Evolutionary conservation across 805 yeast species (phyloP).

Genomic region (Torulaspora delbrueckii): DNA sequence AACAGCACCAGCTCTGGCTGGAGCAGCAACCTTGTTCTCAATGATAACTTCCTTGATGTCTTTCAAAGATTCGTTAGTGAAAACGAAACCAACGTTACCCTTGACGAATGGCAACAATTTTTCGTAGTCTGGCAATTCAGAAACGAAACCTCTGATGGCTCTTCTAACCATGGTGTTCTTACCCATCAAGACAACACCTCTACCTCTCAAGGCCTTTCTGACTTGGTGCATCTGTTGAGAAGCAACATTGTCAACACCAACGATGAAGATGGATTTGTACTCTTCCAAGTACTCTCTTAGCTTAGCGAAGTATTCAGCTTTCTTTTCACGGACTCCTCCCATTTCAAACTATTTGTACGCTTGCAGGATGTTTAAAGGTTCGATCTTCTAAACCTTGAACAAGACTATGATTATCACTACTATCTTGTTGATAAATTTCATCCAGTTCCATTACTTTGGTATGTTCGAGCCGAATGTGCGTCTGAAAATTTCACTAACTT

Average conservation of each 20-base stretch:
- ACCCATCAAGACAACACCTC: slow-evolving; percentile 97
- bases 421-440: background rate
- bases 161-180: slow-evolving; percentile 99
- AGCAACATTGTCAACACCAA: slow-evolving; percentile 99
- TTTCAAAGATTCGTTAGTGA: slow-evolving; percentile 96
- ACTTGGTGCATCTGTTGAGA: slow-evolving; percentile 99
- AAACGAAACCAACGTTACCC: slow-evolving; percentile 99
- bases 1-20: slow-evolving; percentile 99
- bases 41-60: slow-evolving; percentile 81
- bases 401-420: background rate
- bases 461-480: background rate
- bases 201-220: slow-evolving; percentile 94
- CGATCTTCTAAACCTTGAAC: slow-evolving; percentile 1
- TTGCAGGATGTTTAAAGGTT: slow-evolving; percentile 82
- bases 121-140: slow-evolving; percentile 95
- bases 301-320: slow-evolving; percentile 90
- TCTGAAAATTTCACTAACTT: too few species aligned
- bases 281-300: slow-evolving; percentile 93
- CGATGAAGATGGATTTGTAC: slow-evolving; percentile 97
- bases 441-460: background rate
- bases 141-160: slow-evolving; percentile 93
- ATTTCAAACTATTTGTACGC: slow-evolving; percentile 67
- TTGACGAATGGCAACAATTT: slow-evolving; percentile 88
- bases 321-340: slow-evolving; percentile 99
- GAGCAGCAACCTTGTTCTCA: slow-evolving; percentile 98